Evolutionary conservation across 129 eudicot genomes (phyloP).

Genomic region (Flaveria sonorensis): DNA sequence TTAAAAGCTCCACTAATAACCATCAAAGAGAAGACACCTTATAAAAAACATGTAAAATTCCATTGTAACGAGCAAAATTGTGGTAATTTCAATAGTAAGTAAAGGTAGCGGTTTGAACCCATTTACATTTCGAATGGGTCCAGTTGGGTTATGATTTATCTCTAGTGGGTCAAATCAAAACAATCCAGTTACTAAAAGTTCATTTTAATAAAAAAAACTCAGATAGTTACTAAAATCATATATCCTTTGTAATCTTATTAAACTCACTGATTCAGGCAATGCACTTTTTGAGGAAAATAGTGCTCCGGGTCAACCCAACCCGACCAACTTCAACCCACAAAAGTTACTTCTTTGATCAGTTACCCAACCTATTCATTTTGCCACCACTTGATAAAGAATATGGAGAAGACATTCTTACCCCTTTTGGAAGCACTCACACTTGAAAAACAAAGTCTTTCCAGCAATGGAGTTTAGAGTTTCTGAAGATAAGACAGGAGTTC

Average conservation of each 20-base stretch:
- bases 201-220: not conserved
- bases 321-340: not conserved
- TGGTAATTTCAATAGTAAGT: not conserved
- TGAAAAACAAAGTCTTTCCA: slow-evolving; percentile 75
- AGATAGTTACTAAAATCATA: not conserved
- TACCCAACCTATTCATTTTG: not conserved
- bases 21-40: slow-evolving; percentile 30
- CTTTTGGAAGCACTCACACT: slow-evolving; percentile 96
- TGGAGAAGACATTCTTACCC: slow-evolving; percentile 53
- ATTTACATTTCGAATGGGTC: not conserved
- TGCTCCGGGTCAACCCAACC: not conserved
- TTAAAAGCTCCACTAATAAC: slow-evolving; percentile 87
- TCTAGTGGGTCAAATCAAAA: not conserved
- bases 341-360: not conserved
- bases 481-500: slow-evolving; percentile 79
- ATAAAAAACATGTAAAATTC: slow-evolving; percentile 1
- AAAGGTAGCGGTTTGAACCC: not conserved
- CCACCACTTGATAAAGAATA: not conserved
- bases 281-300: not conserved
- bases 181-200: not conserved
- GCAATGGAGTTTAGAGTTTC: slow-evolving; percentile 72
- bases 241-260: not conserved
- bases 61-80: not conserved
- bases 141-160: not conserved
- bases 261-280: not conserved